These are phyloP conservation scores for Volvox reticuliferus DNA, from an alignment of 139 green algal species.

Conservation along the genomic window DNA sequence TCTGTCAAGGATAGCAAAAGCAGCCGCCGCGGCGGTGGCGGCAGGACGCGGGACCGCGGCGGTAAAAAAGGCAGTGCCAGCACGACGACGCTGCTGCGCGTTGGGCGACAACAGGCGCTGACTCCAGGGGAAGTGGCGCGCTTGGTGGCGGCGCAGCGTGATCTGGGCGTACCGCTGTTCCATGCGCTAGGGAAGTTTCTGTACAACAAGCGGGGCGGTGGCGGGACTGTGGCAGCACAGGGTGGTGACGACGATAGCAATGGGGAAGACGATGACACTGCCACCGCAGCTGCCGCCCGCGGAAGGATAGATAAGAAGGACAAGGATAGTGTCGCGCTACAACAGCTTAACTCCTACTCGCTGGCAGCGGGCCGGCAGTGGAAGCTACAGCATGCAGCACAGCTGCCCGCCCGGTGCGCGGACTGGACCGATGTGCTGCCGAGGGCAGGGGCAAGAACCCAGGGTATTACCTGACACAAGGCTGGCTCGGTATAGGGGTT, in stretches of 20 bases:
- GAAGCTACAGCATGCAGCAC: neutral
- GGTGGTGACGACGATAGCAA: neutral
- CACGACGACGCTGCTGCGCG: neutral
- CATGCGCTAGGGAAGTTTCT: constrained; percentile 89
- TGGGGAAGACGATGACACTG: neutral
- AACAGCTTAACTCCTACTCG: constrained; percentile 20
- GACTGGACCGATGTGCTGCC: neutral
- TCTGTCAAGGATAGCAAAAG: no score
- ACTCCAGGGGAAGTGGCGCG: constrained; percentile 13
- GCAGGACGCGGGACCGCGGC: neutral
- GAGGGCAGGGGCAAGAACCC: no score
- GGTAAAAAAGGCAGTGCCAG: neutral
- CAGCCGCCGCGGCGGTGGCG: neutral
- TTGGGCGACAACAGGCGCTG: constrained; percentile 1
- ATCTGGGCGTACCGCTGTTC: constrained; percentile 76
- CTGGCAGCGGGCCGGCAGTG: neutral
- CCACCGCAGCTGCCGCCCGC: neutral
- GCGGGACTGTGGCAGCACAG: neutral
- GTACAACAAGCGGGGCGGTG: constrained; percentile 79
- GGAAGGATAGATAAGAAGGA: neutral
- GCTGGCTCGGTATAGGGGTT: no score
- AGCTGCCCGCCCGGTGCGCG: constrained; percentile 25
- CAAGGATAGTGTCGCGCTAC: constrained; percentile 26
- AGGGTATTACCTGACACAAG: no score
- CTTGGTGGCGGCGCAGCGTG: constrained; percentile 46